phyloP scores from a whole-genome alignment of 257 asterid genomes.

The Penstemon eatonii region DNA sequence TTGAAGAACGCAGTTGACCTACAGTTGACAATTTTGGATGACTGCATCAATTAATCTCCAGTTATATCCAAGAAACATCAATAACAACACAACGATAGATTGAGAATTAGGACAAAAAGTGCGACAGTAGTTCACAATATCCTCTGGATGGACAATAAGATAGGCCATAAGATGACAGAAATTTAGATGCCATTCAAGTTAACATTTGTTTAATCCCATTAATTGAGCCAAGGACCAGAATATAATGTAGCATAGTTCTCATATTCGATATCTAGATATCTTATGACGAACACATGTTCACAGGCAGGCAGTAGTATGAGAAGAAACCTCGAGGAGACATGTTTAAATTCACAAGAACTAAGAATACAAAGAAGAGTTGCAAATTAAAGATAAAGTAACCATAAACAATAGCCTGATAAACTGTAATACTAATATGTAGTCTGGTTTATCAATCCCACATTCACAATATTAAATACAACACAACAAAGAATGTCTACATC shows the following conservation, averaged over 20 bases:
- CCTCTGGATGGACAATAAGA: too few species aligned
- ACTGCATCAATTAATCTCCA: constrained; percentile 30
- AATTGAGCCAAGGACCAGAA: not conserved
- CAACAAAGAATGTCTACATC: not conserved
- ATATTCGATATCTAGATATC: not conserved
- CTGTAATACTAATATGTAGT: not conserved
- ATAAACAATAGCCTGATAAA: not conserved
- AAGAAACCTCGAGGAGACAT: not conserved
- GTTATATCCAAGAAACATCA: constrained; percentile 1
- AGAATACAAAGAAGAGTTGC: not conserved
- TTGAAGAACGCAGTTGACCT: constrained; percentile 84
- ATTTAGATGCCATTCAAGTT: too few species aligned
- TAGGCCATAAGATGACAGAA: too few species aligned
- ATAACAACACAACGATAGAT: not conserved
- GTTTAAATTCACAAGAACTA: not conserved
- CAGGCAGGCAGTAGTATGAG: not conserved
- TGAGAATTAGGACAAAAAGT: not conserved
- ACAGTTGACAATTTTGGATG: constrained; percentile 30
- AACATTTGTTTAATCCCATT: not conserved
- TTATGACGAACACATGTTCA: not conserved
- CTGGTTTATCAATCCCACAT: not conserved
- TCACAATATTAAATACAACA: constrained; percentile 8
- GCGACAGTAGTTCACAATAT: too few species aligned
- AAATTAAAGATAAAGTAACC: not conserved
- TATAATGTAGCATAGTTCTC: not conserved